These are phyloP conservation scores for Fusarium nematophilum DNA, from an alignment of 2,329 filamentous ascomycete species.

Conservation along the genomic window DNA sequence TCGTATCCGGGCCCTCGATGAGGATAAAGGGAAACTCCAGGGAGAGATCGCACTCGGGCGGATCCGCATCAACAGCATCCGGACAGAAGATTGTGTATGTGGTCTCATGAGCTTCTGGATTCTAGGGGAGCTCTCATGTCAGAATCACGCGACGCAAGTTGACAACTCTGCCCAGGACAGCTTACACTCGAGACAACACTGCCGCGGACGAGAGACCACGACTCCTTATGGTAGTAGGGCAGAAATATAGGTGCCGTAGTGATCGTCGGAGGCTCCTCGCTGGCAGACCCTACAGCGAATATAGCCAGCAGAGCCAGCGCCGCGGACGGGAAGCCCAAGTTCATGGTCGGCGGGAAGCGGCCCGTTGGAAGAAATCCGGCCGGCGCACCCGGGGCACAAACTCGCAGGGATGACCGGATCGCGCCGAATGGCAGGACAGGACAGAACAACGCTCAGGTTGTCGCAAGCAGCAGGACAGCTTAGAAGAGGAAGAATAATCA, in stretches of 20 bases:
- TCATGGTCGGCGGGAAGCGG: conserved; percentile 17
- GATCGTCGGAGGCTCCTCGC: conserved; percentile 39
- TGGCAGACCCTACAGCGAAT: conserved; percentile 35
- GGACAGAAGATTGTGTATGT: conserved; percentile 63
- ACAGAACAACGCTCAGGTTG: background rate
- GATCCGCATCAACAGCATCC: conserved; percentile 52
- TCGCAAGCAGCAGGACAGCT: background rate
- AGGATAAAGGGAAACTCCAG: conserved; percentile 61
- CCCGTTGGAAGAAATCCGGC: background rate
- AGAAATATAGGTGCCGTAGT: conserved; percentile 59
- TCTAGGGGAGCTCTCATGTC: conserved; percentile 1
- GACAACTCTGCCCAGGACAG: background rate
- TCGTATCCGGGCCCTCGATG: conserved; percentile 57
- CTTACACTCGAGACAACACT: conserved; percentile 59
- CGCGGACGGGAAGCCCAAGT: conserved; percentile 19
- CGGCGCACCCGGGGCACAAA: background rate
- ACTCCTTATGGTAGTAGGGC: conserved; percentile 55
- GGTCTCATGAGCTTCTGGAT: conserved; percentile 51
- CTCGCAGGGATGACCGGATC: conserved; percentile 17
- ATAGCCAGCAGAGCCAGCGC: conserved; percentile 44
- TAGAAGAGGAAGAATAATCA: too few species aligned
- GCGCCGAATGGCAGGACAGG: background rate
- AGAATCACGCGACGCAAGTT: background rate
- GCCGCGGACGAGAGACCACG: conserved; percentile 59
- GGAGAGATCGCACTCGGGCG: conserved; percentile 56